A percentile compares a stretch with the other conserved stretches of the same genome.
Evolutionary conservation across 495 filamentous ascomycete genomes (phyloP).

Genomic region (Trichoderma virens): DNA sequence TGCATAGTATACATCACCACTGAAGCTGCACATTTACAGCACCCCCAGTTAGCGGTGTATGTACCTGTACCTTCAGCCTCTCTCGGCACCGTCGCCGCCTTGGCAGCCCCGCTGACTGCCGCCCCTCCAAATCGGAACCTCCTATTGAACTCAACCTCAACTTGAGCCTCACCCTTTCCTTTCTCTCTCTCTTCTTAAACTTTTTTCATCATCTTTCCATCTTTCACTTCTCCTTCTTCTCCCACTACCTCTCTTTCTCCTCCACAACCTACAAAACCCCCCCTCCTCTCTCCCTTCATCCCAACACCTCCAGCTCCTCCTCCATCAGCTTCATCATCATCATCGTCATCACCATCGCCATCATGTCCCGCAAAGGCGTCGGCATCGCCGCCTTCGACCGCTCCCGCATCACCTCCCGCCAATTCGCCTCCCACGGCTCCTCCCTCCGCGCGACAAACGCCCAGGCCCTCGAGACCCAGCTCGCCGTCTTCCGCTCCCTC

Average conservation of each 20-base stretch:
- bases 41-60: too few species aligned
- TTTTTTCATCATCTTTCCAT: not conserved
- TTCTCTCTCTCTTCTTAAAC: not conserved
- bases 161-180: too few species aligned
- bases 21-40: too few species aligned
- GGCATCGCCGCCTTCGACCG: conserved; percentile 89
- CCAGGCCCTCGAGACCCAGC: conserved; percentile 77
- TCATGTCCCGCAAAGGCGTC: conserved; percentile 62
- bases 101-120: too few species aligned
- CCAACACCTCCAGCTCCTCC: not conserved
- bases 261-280: not conserved
- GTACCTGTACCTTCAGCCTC: too few species aligned
- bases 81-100: too few species aligned
- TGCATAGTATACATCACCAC: too few species aligned
- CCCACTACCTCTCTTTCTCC: not conserved
- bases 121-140: too few species aligned
- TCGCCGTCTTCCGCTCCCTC: conserved; percentile 88
- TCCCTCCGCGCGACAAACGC: conserved; percentile 74
- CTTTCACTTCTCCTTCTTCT: not conserved
- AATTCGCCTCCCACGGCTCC: conserved; percentile 82
- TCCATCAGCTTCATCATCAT: not conserved
- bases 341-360: not conserved
- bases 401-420: conserved; percentile 66
- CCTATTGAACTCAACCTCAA: too few species aligned
- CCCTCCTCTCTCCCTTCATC: not conserved